phyloP scores from a whole-genome alignment of 2,329 filamentous ascomycete species.

The Aspergillus sp. region DNA sequence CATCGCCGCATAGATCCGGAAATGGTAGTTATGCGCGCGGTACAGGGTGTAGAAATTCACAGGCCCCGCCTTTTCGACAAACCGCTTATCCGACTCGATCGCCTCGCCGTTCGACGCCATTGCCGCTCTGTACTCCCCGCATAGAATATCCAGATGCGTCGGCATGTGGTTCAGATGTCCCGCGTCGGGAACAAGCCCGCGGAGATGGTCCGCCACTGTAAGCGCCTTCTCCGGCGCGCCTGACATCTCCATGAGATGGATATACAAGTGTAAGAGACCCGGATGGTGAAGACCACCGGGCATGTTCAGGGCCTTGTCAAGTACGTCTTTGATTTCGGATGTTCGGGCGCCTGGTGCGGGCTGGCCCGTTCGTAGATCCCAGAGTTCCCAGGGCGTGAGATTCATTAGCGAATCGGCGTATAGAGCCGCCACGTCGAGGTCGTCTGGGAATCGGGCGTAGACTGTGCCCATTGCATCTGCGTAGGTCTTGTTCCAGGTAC shows the following conservation, averaged over 20 bases:
- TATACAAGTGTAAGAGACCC: constrained; percentile 72
- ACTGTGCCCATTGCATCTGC: constrained; percentile 61
- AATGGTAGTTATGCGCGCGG: constrained; percentile 72
- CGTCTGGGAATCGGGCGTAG: constrained; percentile 53
- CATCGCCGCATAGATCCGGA: constrained; percentile 75
- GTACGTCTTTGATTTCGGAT: constrained; percentile 56
- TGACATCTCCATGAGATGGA: constrained; percentile 79
- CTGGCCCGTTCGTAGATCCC: constrained; percentile 60
- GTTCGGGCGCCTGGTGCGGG: constrained; percentile 58
- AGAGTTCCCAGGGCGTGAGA: constrained; percentile 64
- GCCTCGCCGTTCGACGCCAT: constrained; percentile 68
- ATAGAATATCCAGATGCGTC: constrained; percentile 71
- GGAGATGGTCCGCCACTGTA: constrained; percentile 60
- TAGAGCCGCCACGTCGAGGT: constrained; percentile 64
- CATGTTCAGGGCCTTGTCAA: constrained; percentile 59
- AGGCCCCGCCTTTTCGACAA: constrained; percentile 57
- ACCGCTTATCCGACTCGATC: constrained; percentile 67
- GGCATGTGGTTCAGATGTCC: constrained; percentile 78
- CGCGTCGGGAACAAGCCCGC: constrained; percentile 65
- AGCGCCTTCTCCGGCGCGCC: constrained; percentile 63
- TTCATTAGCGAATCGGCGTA: constrained; percentile 68
- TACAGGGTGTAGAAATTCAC: constrained; percentile 76
- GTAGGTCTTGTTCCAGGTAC: constrained; percentile 59
- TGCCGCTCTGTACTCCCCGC: constrained; percentile 68
- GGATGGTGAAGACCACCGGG: constrained; percentile 59